Base-by-base conservation (phyloP, 345 rosid species). In the Moringa oleifera region DNA sequence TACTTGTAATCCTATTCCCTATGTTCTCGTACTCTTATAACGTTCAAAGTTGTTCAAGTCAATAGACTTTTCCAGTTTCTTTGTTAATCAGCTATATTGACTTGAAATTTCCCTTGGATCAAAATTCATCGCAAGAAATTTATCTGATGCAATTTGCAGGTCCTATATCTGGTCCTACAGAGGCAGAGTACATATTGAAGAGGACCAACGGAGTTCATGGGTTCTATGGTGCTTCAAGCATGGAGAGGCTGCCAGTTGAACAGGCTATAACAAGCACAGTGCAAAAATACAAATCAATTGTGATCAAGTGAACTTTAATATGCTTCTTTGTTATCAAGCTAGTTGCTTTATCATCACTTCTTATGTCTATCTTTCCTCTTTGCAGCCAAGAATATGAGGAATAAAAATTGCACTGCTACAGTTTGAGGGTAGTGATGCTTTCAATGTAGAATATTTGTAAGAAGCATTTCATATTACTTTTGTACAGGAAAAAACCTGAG, bases 211-310 rank as follows among this genome's bases (percentile, higher is more conserved):
- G 89, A 61, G 94, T 93, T 25, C 94, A 93, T 73, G 98, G 97
- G 36, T 93, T 93, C 74, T 93, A 87, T 62, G 96, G 98, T 36
- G 98, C 98, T 60, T 93, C 97, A 56, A 89, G 96, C 88, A 87
- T 93, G 91, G 97, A 93, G 79, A 85, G 97, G 72, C 80, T 93
- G 23, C 97, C 96, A 0, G 95, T 89, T 63, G 98, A 92, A 62
- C 81, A 83, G 63, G 95, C 96, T 57, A 84, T 89, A 67, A 85
- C 79, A 54, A 81, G 72, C 80, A 87, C 95, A 52, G 76, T 85
- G 75, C 79, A 76, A 55, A 79, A 77, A 62, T 92, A 89, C 77
- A 91, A 91, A 74, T 83, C 79, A 58, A 83, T 89, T 57, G 75
- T 85, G 60, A 65, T 86, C 64, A 80, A 77, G 64, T 90, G 80